These are phyloP conservation scores for Reutealis trisperma DNA, from an alignment of 345 rosid species.

Conservation along the genomic window DNA sequence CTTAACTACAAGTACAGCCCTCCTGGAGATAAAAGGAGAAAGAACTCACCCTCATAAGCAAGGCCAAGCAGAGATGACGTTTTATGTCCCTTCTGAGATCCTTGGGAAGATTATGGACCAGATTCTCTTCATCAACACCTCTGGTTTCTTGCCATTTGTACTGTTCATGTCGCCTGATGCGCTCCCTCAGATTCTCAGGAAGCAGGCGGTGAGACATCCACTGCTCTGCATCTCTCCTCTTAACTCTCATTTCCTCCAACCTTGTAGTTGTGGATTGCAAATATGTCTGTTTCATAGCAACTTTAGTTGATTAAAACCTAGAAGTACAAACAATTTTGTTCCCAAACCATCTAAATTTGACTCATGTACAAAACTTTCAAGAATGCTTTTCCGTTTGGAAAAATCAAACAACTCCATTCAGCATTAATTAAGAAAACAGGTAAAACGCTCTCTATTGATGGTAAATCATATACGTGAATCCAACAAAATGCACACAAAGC, in stretches of 20 bases:
- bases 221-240: conserved; percentile 38
- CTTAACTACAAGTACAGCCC: background rate
- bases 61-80: conserved; percentile 36
- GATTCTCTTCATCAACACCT: conserved; percentile 33
- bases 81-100: conserved; percentile 38
- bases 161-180: conserved; percentile 35
- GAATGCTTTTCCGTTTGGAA: background rate
- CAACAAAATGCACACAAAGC: background rate
- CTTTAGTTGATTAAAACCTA: background rate
- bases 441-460: background rate
- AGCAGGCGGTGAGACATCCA: conserved; percentile 34
- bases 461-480: background rate
- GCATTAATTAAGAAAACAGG: background rate
- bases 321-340: background rate
- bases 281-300: conserved; percentile 22
- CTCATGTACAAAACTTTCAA: background rate
- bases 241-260: conserved; percentile 35
- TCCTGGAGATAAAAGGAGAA: background rate
- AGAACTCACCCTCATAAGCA: conserved; percentile 31
- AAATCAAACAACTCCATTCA: background rate
- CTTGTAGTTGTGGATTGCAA: conserved; percentile 38
- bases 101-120: conserved; percentile 29
- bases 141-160: conserved; percentile 39
- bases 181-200: conserved; percentile 30
- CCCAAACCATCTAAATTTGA: background rate